Evolutionary conservation across 1,139 yeast species (phyloP), one percentile per base, ranked within the genome.

Genomic region (Wickerhamomyces sp.): DNA sequence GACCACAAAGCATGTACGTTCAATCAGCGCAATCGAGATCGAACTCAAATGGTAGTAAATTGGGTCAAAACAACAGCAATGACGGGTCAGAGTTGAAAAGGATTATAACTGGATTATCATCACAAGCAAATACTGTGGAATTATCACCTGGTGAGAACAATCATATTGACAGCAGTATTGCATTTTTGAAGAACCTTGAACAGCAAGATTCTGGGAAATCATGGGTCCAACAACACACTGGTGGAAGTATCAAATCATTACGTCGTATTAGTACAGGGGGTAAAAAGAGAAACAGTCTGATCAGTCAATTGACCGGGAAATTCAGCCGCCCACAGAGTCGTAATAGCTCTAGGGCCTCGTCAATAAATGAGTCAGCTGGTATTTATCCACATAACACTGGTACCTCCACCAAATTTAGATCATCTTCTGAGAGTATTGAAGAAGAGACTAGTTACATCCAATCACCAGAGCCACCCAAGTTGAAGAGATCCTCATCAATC

Each of bases 191-290:
- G 50, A 71, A 73, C 29, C 67, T 80, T 36, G 71, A 73, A 36
- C 62, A 62, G 27, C 72, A 67, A 38, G 65, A 66, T 42, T 64
- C 69, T 14, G 66, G 65, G 15, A 53, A 56, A 42, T 58, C 65
- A 50, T 56, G 59, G 60, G 85, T 88, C 90, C 96, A 87, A 59
- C 96, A 89, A 62, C 95, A 88, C 57, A 86, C 95, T 4, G 96
- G 96, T 8, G 79, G 76, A 34, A 75, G 76, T 50, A 56, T 75
- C 45, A 72, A 66, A 45, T 63, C 66, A 10, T 53, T 69, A 4
- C 57, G 62, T 36, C 56, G 54, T 30, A 55, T 56, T 29, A 57
- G 58, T 38, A 57, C 61, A 2, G 61, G 61, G 7, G 42, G 51
- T 10, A 56, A 52, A 36, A 57, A 52, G 40, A 44, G 52, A 18